Percentiles rank a stretch among this genome's conserved stretches.
phyloP scores from a whole-genome alignment of 164 flowering plant species.

The Cinnamomum chago region DNA sequence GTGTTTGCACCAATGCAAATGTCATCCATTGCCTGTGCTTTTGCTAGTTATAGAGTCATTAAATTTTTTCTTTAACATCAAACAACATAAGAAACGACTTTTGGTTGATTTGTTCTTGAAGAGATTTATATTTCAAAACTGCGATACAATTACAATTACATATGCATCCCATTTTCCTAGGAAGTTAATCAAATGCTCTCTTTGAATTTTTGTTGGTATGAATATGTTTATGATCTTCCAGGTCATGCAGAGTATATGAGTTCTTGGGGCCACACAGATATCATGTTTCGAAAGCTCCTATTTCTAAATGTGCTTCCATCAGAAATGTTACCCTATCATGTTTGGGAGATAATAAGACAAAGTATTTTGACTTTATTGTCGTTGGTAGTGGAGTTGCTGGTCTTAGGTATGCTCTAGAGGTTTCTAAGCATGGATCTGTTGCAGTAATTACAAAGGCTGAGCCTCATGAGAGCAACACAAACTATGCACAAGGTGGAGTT shows the following conservation, averaged over 20 bases:
- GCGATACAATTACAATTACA: not conserved
- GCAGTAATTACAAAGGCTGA: slow-evolving; percentile 97
- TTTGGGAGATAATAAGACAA: slow-evolving; percentile 49
- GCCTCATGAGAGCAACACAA: slow-evolving; percentile 96
- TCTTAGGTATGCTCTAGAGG: slow-evolving; percentile 90
- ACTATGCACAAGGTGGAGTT: slow-evolving; percentile 98
- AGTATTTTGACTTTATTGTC: slow-evolving; percentile 77
- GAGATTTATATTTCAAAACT: too few relatives aligned
- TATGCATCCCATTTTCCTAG: not conserved
- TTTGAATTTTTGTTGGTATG: too few relatives aligned
- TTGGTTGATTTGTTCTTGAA: not conserved
- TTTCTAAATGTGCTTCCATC: slow-evolving; percentile 19
- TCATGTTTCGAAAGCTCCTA: slow-evolving; percentile 15
- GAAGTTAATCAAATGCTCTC: not conserved
- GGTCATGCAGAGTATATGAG: slow-evolving; percentile 51
- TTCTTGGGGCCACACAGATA: slow-evolving; percentile 25
- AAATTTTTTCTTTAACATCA: too few relatives aligned
- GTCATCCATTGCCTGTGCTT: too few relatives aligned
- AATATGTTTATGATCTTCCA: slow-evolving; percentile 18
- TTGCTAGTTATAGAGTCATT: too few relatives aligned
- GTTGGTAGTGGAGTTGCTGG: slow-evolving; percentile 99
- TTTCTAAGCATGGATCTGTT: slow-evolving; percentile 89
- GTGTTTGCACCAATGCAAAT: too few relatives aligned
- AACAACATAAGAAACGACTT: not conserved
- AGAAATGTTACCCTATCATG: slow-evolving; percentile 36